A percentile compares a stretch with the other conserved stretches of the same genome.
Evolutionary conservation across 768 basidiomycete genomes (phyloP).

Genomic region (Thelephora aurantiotincta): DNA sequence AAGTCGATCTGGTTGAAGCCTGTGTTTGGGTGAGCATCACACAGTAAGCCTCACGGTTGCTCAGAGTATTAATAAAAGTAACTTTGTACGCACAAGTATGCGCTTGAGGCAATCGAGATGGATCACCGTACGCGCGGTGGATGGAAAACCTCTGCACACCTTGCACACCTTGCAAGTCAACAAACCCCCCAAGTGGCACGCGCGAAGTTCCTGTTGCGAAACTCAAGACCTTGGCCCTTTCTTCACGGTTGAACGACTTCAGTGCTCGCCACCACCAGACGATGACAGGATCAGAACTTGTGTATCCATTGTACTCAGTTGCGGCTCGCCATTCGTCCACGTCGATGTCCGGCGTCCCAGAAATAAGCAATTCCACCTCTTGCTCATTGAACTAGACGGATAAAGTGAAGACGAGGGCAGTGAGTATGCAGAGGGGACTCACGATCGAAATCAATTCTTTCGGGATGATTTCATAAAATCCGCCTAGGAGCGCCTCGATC

Average conservation of each 20-base stretch:
- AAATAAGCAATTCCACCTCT: slow-evolving; percentile 87
- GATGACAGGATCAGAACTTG: slow-evolving; percentile 84
- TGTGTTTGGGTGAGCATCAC: slow-evolving; percentile 14
- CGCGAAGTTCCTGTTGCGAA: slow-evolving; percentile 91
- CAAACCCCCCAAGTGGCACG: slow-evolving; percentile 89
- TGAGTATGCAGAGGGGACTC: slow-evolving; percentile 19
- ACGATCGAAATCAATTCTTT: slow-evolving; percentile 91
- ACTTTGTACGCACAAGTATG: slow-evolving; percentile 59
- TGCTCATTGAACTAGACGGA: slow-evolving; percentile 74
- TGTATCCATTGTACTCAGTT: slow-evolving; percentile 83
- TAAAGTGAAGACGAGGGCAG: slow-evolving; percentile 4
- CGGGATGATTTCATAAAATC: slow-evolving; percentile 97
- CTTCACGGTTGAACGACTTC: slow-evolving; percentile 93
- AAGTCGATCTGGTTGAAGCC: slow-evolving; percentile 94
- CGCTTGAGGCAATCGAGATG: slow-evolving; percentile 76
- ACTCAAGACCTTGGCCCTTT: slow-evolving; percentile 91
- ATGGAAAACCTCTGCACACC: slow-evolving; percentile 93
- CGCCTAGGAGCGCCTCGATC: slow-evolving; percentile 76
- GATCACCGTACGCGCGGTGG: slow-evolving; percentile 81
- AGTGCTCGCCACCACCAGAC: slow-evolving; percentile 99
- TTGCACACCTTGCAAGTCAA: slow-evolving; percentile 88
- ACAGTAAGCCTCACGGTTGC: slow-evolving; percentile 7
- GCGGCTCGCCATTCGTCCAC: slow-evolving; percentile 95
- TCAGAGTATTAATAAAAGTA: slow-evolving; percentile 1
- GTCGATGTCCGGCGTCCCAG: slow-evolving; percentile 96